Evolutionary conservation across 148 eudicot genomes (phyloP).

Genomic region (Hydrangea macrophylla): DNA sequence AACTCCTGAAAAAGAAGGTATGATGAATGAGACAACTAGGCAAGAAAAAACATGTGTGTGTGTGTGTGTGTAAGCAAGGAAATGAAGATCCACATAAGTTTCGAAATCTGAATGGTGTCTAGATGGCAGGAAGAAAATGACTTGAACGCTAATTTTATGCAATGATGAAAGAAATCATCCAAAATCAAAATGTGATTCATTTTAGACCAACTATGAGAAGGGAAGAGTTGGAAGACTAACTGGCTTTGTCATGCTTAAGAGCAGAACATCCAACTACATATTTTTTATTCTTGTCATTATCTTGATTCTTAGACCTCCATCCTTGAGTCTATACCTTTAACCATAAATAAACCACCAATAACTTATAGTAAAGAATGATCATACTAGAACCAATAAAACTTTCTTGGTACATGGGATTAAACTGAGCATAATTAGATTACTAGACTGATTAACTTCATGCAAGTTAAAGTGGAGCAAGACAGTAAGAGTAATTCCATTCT

Average conservation of each 20-base stretch:
- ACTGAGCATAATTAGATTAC: background rate
- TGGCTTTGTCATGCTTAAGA: background rate
- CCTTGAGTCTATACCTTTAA: too few species aligned
- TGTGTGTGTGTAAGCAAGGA: background rate
- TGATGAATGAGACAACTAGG: background rate
- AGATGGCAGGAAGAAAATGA: background rate
- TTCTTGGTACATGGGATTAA: background rate
- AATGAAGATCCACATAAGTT: background rate
- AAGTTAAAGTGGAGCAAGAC: background rate
- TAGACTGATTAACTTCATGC: background rate
- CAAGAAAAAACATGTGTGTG: background rate
- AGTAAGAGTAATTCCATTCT: background rate
- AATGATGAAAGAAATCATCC: background rate
- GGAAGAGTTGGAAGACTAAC: background rate
- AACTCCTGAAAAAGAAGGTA: constrained; percentile 47
- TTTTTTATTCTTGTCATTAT: background rate
- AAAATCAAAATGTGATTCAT: background rate
- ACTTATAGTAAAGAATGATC: background rate
- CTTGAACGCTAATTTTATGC: background rate
- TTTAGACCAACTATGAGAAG: background rate
- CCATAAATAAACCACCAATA: background rate
- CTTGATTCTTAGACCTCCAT: too few species aligned
- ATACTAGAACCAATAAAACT: background rate
- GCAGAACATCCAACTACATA: background rate
- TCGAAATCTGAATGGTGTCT: background rate